Percentiles rank a stretch among this genome's conserved stretches.
Evolutionary conservation across 208 protist species (phyloP).

Genomic region (Crithidia acanthocephali): DNA sequence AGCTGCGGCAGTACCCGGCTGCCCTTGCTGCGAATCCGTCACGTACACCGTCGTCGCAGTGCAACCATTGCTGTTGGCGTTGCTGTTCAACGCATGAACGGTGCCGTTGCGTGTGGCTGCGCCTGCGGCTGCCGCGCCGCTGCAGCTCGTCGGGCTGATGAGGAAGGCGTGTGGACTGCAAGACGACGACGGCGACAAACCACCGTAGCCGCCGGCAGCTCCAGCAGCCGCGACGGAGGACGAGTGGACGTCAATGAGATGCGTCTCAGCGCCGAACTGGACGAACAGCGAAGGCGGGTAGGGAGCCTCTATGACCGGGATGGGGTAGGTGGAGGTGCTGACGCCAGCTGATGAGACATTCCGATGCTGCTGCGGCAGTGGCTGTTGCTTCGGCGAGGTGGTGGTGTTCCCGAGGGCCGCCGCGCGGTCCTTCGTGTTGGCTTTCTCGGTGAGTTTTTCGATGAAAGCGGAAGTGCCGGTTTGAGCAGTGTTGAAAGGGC

Average conservation of each 20-base stretch:
- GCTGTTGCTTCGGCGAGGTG: background rate
- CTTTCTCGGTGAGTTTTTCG: background rate
- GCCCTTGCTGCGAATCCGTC: background rate
- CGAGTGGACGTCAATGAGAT: slow-evolving; percentile 9
- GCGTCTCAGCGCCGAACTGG: background rate
- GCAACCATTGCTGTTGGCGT: background rate
- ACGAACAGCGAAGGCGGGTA: slow-evolving; percentile 8
- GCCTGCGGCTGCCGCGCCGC: background rate
- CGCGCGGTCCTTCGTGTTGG: background rate
- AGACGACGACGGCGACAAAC: background rate
- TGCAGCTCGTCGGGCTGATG: slow-evolving; percentile 4
- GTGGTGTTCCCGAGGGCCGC: background rate
- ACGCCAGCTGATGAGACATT: background rate
- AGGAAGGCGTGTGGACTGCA: background rate
- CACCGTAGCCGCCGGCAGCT: background rate
- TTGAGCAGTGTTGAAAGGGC: background rate
- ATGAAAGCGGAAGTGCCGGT: background rate
- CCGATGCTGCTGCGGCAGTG: background rate
- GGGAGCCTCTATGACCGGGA: background rate
- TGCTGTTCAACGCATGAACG: background rate
- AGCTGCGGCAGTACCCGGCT: background rate
- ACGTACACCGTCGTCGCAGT: background rate
- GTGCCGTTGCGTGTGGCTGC: background rate
- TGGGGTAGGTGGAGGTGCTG: background rate
- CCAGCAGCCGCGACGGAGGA: background rate